phyloP scores from a whole-genome alignment of 208 protist species.

The Acanthamoeba castellanii region DNA sequence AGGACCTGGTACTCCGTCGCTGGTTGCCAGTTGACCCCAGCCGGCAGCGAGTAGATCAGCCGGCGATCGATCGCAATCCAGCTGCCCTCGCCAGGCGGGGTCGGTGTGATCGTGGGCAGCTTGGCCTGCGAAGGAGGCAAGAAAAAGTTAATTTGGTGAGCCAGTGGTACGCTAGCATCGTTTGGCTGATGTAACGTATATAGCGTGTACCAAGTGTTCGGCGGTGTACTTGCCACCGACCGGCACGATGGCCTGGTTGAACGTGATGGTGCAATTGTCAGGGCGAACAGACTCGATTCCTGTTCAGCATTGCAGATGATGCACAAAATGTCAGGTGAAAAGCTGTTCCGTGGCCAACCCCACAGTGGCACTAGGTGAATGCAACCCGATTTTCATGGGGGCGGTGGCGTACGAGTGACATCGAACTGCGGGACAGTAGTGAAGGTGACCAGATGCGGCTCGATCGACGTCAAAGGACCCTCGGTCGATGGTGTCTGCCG shows the following conservation, averaged over 20 bases:
- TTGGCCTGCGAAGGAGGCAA: neutral
- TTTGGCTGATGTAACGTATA: neutral
- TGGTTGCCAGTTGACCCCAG: neutral
- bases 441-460: conserved; percentile 28
- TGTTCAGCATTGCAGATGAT: neutral
- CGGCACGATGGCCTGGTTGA: neutral
- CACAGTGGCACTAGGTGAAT: neutral
- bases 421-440: conserved; percentile 3
- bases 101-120: conserved; percentile 26
- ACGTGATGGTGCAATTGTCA: neutral
- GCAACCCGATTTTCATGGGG: neutral
- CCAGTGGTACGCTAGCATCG: no score
- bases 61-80: neutral
- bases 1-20: conserved; percentile 32
- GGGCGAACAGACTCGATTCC: neutral
- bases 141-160: neutral
- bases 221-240: neutral
- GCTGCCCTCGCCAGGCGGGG: neutral
- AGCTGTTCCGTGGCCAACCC: neutral
- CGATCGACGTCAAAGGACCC: conserved; percentile 36
- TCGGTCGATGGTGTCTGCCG: conserved; percentile 33
- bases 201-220: neutral
- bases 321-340: neutral
- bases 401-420: neutral
- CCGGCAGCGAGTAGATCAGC: conserved; percentile 30